Evolutionary conservation across 768 basidiomycete species (phyloP), one percentile per base, ranked within the genome.

Genomic region (Mycena rosella): DNA sequence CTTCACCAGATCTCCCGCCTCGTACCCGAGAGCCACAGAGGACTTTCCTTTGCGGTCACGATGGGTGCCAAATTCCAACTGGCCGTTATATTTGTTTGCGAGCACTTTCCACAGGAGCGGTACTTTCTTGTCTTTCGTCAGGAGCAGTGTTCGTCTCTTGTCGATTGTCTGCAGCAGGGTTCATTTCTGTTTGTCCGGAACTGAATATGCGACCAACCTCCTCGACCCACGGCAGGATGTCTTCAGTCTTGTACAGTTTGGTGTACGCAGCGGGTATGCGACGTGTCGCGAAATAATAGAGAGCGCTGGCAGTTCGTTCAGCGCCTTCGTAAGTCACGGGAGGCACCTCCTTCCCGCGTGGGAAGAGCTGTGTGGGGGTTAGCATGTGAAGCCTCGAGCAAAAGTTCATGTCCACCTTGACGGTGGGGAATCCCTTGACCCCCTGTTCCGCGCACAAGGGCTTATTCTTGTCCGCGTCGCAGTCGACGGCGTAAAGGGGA

Each of bases 401-500:
- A 17, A 27, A 15, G 27, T 6, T 9, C 10, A 53, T 44, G 65
- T 78, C 51, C 72, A 91, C 89, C 83, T 98, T 98, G 77, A 98
- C 83, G 3, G 96, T 98, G 3, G 96, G 96, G 86, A 96, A 98
- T 3, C 96, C 96, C 79, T 96, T 84, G 24, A 98, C 88, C 17
- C 89, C 89, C 87, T 96, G 92, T 57, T 94, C 90, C 0, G 88
- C 87, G 74, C 96, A 98, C 9, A 98, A 79, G 13, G 82, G 85
- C 78, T 92, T 96, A 79, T 98, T 97, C 75, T 82, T 82, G 34
- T 89, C 86, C 17, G 87, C 90, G 74, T 98, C 96, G 70, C 96
- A 98, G 76, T 98, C 95, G n/a, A 98, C 88, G 15, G 96, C 95
- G 77, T 96, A 98, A 61, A 93, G 86, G 0, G 95, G 95, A 26